Evolutionary conservation across 495 filamentous ascomycete genomes (phyloP).

Genomic region (Hypomontagnella monticulosa): DNA sequence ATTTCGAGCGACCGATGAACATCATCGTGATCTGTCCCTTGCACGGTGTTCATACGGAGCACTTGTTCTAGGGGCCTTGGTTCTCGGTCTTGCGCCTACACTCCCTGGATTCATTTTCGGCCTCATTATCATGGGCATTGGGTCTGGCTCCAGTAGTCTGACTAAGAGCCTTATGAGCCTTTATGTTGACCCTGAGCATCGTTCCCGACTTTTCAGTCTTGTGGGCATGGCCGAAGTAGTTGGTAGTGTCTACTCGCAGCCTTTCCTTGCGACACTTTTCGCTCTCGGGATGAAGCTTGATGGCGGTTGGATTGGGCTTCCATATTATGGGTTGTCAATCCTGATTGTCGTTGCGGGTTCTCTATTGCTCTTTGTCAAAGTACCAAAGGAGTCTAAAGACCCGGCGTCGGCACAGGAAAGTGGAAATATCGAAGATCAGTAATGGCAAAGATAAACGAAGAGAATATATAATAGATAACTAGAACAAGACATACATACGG

Average conservation of each 20-base stretch:
- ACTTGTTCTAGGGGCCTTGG: conserved; percentile 57
- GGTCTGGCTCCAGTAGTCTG: conserved; percentile 42
- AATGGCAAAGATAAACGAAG: background rate
- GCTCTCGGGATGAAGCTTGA: conserved; percentile 43
- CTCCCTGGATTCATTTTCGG: conserved; percentile 44
- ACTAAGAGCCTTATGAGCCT: conserved; percentile 62
- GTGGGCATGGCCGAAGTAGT: conserved; percentile 66
- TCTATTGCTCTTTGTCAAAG: conserved; percentile 40
- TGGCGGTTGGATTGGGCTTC: conserved; percentile 48
- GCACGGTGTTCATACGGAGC: conserved; percentile 59
- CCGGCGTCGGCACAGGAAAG: conserved; percentile 4
- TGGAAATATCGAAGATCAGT: background rate
- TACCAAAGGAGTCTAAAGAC: conserved; percentile 24
- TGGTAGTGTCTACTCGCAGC: conserved; percentile 62
- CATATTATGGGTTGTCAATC: conserved; percentile 43
- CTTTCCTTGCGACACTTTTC: conserved; percentile 48
- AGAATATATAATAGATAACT: background rate
- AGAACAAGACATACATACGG: background rate
- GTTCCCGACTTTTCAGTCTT: conserved; percentile 66
- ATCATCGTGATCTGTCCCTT: conserved; percentile 63
- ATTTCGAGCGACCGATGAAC: conserved; percentile 34
- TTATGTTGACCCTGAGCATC: conserved; percentile 63
- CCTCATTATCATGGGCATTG: conserved; percentile 46
- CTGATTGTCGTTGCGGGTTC: conserved; percentile 22
- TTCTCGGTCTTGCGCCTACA: conserved; percentile 42